These are phyloP conservation scores for Amaranthus hypochondriacus DNA, from an alignment of 148 eudicot species.

Conservation along the genomic window DNA sequence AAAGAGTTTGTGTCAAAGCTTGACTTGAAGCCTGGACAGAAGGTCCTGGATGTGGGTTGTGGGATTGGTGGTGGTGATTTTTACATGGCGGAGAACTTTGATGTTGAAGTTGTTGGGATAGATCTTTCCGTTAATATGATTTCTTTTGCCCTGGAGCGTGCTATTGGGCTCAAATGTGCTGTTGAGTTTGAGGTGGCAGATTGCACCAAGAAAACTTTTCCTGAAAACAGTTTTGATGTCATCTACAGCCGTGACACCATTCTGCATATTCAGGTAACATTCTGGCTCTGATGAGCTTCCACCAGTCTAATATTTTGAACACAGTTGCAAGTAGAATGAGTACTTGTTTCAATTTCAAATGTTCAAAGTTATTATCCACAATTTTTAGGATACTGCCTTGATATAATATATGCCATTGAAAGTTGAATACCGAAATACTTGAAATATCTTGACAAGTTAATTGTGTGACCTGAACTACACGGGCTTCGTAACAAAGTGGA, in stretches of 20 bases:
- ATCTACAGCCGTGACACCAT: conserved; percentile 97
- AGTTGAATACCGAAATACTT: too few relatives aligned
- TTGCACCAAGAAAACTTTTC: conserved; percentile 84
- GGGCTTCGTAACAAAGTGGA: too few relatives aligned
- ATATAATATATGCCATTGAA: too few relatives aligned
- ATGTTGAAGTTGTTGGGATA: conserved; percentile 81
- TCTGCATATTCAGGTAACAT: conserved; percentile 78
- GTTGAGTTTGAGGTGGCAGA: conserved; percentile 96
- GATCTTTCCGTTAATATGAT: conserved; percentile 92
- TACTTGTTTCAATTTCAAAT: background rate
- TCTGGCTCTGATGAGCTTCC: background rate
- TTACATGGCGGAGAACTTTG: conserved; percentile 83
- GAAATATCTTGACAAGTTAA: too few relatives aligned
- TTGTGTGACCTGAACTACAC: too few relatives aligned
- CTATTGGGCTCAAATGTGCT: conserved; percentile 70
- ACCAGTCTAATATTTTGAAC: background rate
- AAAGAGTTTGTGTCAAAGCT: conserved; percentile 76
- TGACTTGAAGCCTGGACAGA: conserved; percentile 78
- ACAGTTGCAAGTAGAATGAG: background rate
- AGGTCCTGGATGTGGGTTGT: conserved; percentile 89
- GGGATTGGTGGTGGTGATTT: conserved; percentile 96
- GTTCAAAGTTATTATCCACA: background rate
- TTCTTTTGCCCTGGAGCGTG: conserved; percentile 77
- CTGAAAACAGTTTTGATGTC: conserved; percentile 69
- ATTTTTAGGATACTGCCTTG: too few relatives aligned